Base-by-base conservation (phyloP, 768 basidiomycete species). In the Mycena rosella region DNA sequence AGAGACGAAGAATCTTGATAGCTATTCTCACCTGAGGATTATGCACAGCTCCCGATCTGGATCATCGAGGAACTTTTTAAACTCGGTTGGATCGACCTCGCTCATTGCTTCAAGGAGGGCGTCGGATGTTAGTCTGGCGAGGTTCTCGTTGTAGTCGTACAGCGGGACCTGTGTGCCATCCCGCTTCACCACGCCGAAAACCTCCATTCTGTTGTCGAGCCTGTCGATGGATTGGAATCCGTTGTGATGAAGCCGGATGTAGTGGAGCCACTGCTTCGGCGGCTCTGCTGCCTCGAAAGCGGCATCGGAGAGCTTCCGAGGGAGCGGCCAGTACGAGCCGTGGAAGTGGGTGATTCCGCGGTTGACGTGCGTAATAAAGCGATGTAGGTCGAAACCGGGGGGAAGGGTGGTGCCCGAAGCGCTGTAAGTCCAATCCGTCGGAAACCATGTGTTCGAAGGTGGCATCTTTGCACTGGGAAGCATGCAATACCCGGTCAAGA, bases 351-450 rank as follows among this genome's bases (percentile, higher is more conserved):
- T 58, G 18, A 58, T 58, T 15, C 30, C 44, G 26, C 57, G 42
- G 57, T 58, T 58, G 42, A 58, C 9, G 44, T 58, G 57, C 13
- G 44, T 47, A 13, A 47, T 47, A 18, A 22, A 34, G 57, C 57
- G 57, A 34, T 58, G 44, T 40, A 58, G 57, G 57, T 58, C 57
- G 22, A 58, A 58, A 34, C 44, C 44, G 5, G 57, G 57, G 15
- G 57, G 57, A 32, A 58, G 57, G 14, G 57, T 17, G n/a, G 26
- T 58, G 20, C 44, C n/a, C 18, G 26, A 26, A 24, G 27, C 26
- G 5, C 20, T 4, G 17, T 57, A 44, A 44, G 42, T n/a, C 20
- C 5, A 44, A 44, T 6, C 1, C 3, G 13, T 44, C 20, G 42
- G 42, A 6, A 3, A n/a, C 17, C 42, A 44, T n/a, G 13, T 14